Percentiles rank a stretch among this genome's conserved stretches.
phyloP scores from a whole-genome alignment of 2,329 filamentous ascomycete species.

The Hypomyces perniciosus region DNA sequence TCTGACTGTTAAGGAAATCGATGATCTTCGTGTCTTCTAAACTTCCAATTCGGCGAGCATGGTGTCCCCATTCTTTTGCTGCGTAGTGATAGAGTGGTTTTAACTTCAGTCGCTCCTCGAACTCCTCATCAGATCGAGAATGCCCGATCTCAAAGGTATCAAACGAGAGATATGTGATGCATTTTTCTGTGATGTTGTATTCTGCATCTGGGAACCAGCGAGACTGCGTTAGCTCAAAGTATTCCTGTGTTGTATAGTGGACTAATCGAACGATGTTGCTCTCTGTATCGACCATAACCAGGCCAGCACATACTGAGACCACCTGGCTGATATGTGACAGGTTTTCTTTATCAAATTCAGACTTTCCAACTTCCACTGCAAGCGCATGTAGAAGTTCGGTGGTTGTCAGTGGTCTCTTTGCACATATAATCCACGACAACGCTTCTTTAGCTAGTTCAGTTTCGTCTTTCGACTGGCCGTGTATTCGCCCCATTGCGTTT shows the following conservation, averaged over 20 bases:
- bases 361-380: constrained; percentile 24
- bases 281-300: constrained; percentile 34
- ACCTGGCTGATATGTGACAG: constrained; percentile 26
- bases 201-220: no score
- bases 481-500: constrained; percentile 30
- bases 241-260: constrained; percentile 32
- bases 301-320: constrained; percentile 32
- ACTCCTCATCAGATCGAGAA: no score
- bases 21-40: no score
- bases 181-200: no score
- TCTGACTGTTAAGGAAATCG: no score
- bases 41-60: no score
- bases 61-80: no score
- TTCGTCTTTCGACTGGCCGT: constrained; percentile 25
- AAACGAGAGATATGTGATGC: no score
- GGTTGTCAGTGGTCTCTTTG: constrained; percentile 25
- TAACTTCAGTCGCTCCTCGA: no score
- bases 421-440: constrained; percentile 34
- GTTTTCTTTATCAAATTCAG: constrained; percentile 28
- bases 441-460: constrained; percentile 29
- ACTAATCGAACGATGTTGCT: constrained; percentile 35
- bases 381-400: constrained; percentile 38
- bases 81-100: no score
- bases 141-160: no score
- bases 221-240: no score